Evolutionary conservation across 257 asterid genomes (phyloP).

Genomic region (Penstemon eatonii): DNA sequence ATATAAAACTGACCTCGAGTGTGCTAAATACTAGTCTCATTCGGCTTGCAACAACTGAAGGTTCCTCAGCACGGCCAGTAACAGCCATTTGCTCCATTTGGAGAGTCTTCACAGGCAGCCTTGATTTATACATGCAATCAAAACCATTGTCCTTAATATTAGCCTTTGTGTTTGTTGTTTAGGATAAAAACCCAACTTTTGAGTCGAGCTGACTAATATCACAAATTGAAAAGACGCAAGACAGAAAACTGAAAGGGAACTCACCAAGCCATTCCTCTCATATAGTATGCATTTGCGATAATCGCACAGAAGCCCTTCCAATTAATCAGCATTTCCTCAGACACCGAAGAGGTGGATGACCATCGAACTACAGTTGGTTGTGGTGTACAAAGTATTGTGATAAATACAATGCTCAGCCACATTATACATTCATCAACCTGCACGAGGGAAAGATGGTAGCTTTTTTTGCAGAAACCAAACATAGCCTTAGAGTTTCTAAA

Average conservation of each 20-base stretch:
- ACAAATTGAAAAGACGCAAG: not conserved
- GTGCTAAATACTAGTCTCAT: conserved; percentile 90
- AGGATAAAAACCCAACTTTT: not conserved
- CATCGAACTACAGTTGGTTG: conserved; percentile 95
- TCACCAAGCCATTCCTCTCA: conserved; percentile 99
- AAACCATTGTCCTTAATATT: conserved; percentile 16
- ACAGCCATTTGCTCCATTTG: conserved; percentile 95
- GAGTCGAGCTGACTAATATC: conserved; percentile 1
- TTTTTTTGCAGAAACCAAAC: not conserved
- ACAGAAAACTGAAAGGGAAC: conserved; percentile 15
- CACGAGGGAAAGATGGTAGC: not conserved
- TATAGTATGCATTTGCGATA: conserved; percentile 88
- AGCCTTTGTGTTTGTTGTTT: not conserved
- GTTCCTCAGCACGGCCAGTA: conserved; percentile 77
- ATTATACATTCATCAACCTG: conserved; percentile 90
- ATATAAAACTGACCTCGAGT: conserved; percentile 66
- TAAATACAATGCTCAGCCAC: conserved; percentile 87
- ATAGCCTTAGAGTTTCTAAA: not conserved
- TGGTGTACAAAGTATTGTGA: conserved; percentile 91
- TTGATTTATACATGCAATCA: conserved; percentile 28
- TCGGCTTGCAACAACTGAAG: conserved; percentile 87
- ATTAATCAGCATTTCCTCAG: conserved; percentile 57
- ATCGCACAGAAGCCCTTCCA: conserved; percentile 98
- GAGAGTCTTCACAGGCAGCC: conserved; percentile 97
- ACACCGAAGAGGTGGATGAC: conserved; percentile 84